Percentiles rank a stretch among this genome's conserved stretches.
Evolutionary conservation across 345 rosid species (phyloP).

Genomic region (Eucalyptus grandis): DNA sequence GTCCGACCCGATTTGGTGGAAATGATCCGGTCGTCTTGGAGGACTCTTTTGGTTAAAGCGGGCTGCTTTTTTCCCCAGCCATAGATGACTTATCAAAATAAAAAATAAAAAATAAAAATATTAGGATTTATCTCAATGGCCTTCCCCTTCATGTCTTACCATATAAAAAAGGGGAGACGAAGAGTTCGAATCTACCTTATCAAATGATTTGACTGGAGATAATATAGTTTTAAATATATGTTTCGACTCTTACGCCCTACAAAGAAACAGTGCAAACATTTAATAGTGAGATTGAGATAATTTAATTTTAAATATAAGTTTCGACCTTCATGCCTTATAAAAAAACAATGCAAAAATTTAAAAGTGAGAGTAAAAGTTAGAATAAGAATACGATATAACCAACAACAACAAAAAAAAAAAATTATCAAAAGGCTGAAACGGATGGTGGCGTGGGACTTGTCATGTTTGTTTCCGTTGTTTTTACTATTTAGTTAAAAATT

Average conservation of each 20-base stretch:
- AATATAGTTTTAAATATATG: fast-evolving
- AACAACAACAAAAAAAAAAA: fast-evolving
- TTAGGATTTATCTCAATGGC: too few relatives aligned
- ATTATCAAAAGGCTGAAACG: not conserved
- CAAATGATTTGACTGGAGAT: fast-evolving
- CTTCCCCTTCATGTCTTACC: too few relatives aligned
- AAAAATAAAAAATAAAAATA: too few relatives aligned
- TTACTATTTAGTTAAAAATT: not conserved
- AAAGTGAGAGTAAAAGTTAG: fast-evolving
- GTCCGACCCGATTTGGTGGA: not conserved
- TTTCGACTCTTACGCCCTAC: fast-evolving
- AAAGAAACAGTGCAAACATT: fast-evolving
- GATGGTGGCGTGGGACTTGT: fast-evolving
- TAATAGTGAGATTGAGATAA: fast-evolving
- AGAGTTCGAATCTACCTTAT: fast-evolving
- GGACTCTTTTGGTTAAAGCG: not conserved
- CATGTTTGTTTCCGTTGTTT: not conserved
- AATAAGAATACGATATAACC: fast-evolving
- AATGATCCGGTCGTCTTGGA: not conserved
- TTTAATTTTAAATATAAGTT: fast-evolving
- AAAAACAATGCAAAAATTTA: too few relatives aligned
- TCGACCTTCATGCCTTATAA: fast-evolving
- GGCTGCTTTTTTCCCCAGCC: not conserved
- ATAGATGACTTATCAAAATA: not conserved
- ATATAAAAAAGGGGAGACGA: fast-evolving